Evolutionary conservation across 164 flowering plant genomes (phyloP).

Genomic region (Warburgia ugandensis): DNA sequence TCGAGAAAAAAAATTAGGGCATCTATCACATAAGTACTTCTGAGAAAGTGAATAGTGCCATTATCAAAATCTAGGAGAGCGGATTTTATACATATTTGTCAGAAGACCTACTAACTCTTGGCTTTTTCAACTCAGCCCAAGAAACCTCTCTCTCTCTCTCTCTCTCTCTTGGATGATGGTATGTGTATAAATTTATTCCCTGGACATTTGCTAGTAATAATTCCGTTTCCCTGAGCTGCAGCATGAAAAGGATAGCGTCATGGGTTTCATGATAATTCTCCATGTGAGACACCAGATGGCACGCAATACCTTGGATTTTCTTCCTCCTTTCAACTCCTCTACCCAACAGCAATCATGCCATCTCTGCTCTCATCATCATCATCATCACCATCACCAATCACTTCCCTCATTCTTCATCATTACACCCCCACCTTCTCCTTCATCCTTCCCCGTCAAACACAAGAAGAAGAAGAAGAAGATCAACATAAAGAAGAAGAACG

Average conservation of each 20-base stretch:
- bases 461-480: neutral
- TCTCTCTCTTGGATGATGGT: too few species aligned
- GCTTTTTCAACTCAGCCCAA: too few species aligned
- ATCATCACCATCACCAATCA: neutral
- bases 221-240: conserved; percentile 7
- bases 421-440: neutral
- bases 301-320: conserved; percentile 5
- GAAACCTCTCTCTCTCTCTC: too few species aligned
- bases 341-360: conserved; percentile 12
- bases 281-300: conserved; percentile 11
- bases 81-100: too few species aligned
- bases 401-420: conserved; percentile 7
- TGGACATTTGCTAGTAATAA: too few species aligned
- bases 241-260: conserved; percentile 15
- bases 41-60: too few species aligned
- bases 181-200: too few species aligned
- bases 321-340: conserved; percentile 7
- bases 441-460: neutral
- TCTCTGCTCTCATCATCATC: neutral
- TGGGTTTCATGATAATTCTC: conserved; percentile 17
- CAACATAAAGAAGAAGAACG: neutral
- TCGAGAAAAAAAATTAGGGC: too few species aligned
- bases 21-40: too few species aligned
- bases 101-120: too few species aligned
- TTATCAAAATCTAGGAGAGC: too few species aligned